phyloP scores from a whole-genome alignment of 169 alveolate genomes.

The Plasmodium billcollinsi region DNA sequence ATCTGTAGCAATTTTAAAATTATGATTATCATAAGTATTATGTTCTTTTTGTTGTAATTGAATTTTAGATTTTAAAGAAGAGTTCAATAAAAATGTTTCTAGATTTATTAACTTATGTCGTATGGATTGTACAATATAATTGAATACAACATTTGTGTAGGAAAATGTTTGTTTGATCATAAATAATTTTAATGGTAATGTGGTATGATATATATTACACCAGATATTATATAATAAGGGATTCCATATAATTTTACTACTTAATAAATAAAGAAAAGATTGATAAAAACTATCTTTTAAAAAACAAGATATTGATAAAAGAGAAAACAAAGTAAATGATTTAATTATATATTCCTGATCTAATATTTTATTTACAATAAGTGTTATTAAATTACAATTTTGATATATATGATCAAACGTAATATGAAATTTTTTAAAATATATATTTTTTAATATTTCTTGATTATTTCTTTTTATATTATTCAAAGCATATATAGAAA shows the following conservation, averaged over 20 bases:
- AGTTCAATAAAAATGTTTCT: constrained; percentile 41
- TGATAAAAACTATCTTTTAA: constrained; percentile 24
- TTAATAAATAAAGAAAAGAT: constrained; percentile 19
- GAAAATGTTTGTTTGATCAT: constrained; percentile 52
- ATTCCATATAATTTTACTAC: constrained; percentile 66
- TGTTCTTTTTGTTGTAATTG: constrained; percentile 7
- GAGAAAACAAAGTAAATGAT: constrained; percentile 8
- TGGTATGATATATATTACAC: constrained; percentile 54
- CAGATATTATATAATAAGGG: constrained; percentile 43
- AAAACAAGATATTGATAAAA: constrained; percentile 29
- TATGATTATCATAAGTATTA: constrained; percentile 20
- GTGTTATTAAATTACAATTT: constrained; percentile 43
- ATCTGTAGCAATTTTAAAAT: constrained; percentile 26
- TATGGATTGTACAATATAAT: constrained; percentile 13
- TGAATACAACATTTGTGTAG: constrained; percentile 22
- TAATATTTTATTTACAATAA: constrained; percentile 22
- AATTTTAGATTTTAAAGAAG: constrained; percentile 32
- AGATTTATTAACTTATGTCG: constrained; percentile 18
- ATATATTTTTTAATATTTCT: constrained; percentile 66
- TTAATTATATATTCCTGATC: constrained; percentile 22
- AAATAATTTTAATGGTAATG: constrained; percentile 58
- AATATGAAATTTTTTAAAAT: constrained; percentile 44
- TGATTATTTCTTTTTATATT: constrained; percentile 59
- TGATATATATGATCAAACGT: constrained; percentile 45
- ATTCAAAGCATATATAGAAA: constrained; percentile 63